These are phyloP conservation scores for Paracoccidioides lutzii DNA, from an alignment of 2,329 filamentous ascomycete species.

Conservation along the genomic window DNA sequence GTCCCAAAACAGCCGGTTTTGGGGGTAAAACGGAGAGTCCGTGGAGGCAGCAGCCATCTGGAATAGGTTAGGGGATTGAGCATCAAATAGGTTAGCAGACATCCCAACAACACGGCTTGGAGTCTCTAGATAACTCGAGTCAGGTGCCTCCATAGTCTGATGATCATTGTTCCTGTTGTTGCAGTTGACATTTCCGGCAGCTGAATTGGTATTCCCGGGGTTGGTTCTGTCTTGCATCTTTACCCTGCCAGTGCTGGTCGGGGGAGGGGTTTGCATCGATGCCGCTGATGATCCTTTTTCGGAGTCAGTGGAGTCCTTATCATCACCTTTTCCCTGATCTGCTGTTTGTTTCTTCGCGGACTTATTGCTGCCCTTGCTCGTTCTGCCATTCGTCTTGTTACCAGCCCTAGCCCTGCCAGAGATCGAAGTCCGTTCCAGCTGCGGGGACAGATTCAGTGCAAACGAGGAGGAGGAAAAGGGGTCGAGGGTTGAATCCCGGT, in stretches of 20 bases:
- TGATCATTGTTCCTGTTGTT: conserved; percentile 4
- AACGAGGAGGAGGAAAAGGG: background rate
- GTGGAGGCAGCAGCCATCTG: conserved; percentile 39
- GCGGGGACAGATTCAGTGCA: background rate
- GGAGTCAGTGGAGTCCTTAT: conserved; percentile 23
- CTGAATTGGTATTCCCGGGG: background rate
- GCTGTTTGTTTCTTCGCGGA: conserved; percentile 1
- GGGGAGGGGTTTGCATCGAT: conserved; percentile 49
- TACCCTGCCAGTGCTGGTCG: conserved; percentile 44
- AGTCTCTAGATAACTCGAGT: conserved; percentile 29
- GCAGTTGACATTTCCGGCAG: background rate
- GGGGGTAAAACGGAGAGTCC: conserved; percentile 45
- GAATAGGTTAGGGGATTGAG: conserved; percentile 47
- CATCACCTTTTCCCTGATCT: conserved; percentile 18
- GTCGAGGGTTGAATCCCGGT: conserved; percentile 6
- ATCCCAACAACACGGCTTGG: conserved; percentile 32
- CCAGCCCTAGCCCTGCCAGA: background rate
- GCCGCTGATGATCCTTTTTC: conserved; percentile 31
- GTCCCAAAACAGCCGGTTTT: conserved; percentile 41
- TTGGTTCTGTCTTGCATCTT: conserved; percentile 22
- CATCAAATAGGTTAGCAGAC: conserved; percentile 38
- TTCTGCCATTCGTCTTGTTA: conserved; percentile 10
- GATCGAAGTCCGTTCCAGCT: background rate
- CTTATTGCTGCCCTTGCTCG: background rate
- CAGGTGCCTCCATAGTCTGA: conserved; percentile 5